Base-by-base conservation (phyloP, 2,329 filamentous ascomycete species). In the Sporothrix globosa region DNA sequence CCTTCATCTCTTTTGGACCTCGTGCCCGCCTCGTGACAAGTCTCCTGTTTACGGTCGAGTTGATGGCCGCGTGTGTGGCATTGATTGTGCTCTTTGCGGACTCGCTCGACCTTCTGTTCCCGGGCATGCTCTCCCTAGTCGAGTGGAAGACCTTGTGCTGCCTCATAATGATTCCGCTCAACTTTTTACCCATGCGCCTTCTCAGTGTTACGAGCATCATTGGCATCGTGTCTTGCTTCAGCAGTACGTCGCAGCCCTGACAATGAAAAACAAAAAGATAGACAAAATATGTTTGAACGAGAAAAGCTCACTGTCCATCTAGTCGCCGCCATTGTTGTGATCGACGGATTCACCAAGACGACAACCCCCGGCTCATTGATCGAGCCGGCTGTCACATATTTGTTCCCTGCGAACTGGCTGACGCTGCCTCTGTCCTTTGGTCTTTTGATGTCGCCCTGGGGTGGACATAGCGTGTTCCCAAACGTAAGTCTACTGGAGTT, bases 31-130 rank as follows among this genome's bases (percentile, higher is more conserved):
- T 97, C 46, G 86, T 91, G 41, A 95, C 92, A 9, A 96, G 93
- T 73, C 83, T 96, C 0, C 84, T 98, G 19, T 98, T 98, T 81
- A 93, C 90, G 13, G 79, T 98, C 56, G 95, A 98, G 79, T 85
- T 98, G 34, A 80, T 97, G 44, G 94, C 92, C 9, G 92, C 93
- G 27, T 96, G 92, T 77, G 94, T 98, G 41, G 95, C 95, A 3
- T 85, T 97, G 3, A 87, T 97, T 44, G 92, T 97, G 24, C 86
- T 97, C n/a, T 98, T 98, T 79, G 92, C 92, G 67, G 96, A 98
- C 81, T 96, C 92, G 58, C 85, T 98, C 75, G 83, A 92, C 75
- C 86, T 92, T 17, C 81, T 98, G 24, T 87, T 97, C 67, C 92
- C 93, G 0, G 88, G 87, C 0, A 81, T 91, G 73, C 76, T 86